Evolutionary conservation across 1,139 yeast genomes (phyloP).

Genomic region (Meyerozyma athensensis): DNA sequence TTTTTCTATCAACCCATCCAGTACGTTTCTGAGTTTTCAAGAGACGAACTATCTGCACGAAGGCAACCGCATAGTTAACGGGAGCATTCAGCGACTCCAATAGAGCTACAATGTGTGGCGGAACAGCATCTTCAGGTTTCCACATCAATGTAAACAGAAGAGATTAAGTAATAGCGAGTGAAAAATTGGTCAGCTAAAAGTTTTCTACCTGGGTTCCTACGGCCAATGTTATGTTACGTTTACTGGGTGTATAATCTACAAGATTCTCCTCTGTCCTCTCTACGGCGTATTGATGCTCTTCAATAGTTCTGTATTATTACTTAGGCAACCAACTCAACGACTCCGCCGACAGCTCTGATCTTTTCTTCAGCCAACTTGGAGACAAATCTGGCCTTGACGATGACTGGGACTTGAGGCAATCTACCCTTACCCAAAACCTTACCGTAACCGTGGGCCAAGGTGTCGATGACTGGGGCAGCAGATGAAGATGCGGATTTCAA

Average conservation of each 20-base stretch:
- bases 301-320: constrained; percentile 8
- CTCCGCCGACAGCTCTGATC: constrained; percentile 99
- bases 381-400: constrained; percentile 99
- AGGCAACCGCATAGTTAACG: constrained; percentile 56
- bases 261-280: neutral
- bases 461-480: constrained; percentile 98
- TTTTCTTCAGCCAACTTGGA: constrained; percentile 99
- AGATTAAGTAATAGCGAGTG: neutral
- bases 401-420: constrained; percentile 96
- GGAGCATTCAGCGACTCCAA: constrained; percentile 24
- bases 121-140: constrained; percentile 61
- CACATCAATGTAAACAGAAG: constrained; percentile 24
- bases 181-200: constrained; percentile 2
- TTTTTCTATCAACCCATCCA: constrained; percentile 84
- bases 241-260: no score
- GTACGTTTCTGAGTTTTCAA: constrained; percentile 83
- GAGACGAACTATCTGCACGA: constrained; percentile 69
- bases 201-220: no score
- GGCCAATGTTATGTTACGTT: no score
- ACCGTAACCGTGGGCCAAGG: constrained; percentile 99
- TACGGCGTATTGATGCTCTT: neutral
- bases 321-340: constrained; percentile 98
- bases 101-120: constrained; percentile 42
- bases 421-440: constrained; percentile 99
- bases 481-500: constrained; percentile 78